These are phyloP conservation scores for Penicillium maclennaniae DNA, from an alignment of 495 filamentous ascomycete genomes.

Conservation along the genomic window DNA sequence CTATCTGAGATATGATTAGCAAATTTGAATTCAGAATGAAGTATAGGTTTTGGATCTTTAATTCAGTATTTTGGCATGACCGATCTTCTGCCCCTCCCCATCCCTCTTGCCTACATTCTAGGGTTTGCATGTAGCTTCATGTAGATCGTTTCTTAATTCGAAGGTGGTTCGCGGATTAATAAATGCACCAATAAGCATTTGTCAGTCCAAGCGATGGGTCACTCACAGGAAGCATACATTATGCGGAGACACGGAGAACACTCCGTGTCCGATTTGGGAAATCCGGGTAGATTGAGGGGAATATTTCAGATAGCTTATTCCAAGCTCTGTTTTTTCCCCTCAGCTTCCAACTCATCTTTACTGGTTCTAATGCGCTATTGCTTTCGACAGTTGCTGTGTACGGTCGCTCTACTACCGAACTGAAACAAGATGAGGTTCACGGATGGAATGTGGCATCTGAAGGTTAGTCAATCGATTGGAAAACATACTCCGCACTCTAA, in stretches of 20 bases:
- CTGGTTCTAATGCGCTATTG: neutral
- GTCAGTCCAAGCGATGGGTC: neutral
- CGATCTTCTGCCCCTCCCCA: neutral
- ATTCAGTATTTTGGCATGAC: neutral
- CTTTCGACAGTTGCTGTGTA: neutral
- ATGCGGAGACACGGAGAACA: conserved; percentile 17
- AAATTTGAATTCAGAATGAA: too few relatives aligned
- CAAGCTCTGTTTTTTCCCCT: neutral
- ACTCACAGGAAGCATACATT: neutral
- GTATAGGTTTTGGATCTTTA: too few relatives aligned
- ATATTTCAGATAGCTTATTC: neutral
- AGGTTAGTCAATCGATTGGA: conserved; percentile 19
- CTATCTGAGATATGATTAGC: too few relatives aligned
- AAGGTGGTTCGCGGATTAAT: neutral
- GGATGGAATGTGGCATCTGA: conserved; percentile 42
- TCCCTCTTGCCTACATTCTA: neutral
- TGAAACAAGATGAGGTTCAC: conserved; percentile 43
- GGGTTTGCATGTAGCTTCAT: neutral
- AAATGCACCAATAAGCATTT: neutral
- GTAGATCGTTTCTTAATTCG: neutral
- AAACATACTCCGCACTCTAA: neutral
- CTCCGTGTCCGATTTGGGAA: conserved; percentile 27
- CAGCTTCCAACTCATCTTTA: neutral
- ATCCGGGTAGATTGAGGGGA: neutral
- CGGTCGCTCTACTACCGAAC: neutral